Percentiles rank a stretch among this genome's conserved stretches.
These are phyloP conservation scores for Cyclanthera cordifolia DNA, from an alignment of 306 rosid species.

Conservation along the genomic window DNA sequence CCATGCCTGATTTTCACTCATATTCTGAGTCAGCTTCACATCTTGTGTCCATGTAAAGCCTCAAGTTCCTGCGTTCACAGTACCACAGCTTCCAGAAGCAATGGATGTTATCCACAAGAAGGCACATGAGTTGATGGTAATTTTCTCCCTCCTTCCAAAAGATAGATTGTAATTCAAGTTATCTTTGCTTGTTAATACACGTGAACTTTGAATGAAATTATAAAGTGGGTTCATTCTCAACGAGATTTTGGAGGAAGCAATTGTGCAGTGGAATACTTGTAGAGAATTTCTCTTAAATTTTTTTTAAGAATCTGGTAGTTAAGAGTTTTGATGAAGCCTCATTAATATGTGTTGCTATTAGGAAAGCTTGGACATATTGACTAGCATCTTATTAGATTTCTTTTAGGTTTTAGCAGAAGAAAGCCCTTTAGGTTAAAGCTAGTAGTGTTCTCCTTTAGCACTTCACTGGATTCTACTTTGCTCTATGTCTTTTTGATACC, in stretches of 20 bases:
- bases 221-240: not conserved
- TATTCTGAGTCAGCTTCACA: constrained; percentile 38
- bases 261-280: not conserved
- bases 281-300: not conserved
- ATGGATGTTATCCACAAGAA: constrained; percentile 53
- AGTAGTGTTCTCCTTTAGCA: not conserved
- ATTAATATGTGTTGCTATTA: not conserved
- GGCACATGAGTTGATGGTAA: constrained; percentile 51
- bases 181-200: not conserved
- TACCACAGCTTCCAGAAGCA: constrained; percentile 66
- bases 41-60: constrained; percentile 53
- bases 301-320: not conserved
- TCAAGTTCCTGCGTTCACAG: constrained; percentile 64
- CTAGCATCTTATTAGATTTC: not conserved
- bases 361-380: not conserved
- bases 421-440: not conserved
- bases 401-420: not conserved
- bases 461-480: not conserved
- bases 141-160: constrained; percentile 16
- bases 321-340: not conserved
- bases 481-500: too few relatives aligned
- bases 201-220: not conserved
- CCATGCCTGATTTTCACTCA: constrained; percentile 18
- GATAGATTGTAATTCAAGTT: not conserved
- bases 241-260: not conserved